phyloP scores from a whole-genome alignment of 2,329 filamentous ascomycete genomes.

The Onygenales sp. region DNA sequence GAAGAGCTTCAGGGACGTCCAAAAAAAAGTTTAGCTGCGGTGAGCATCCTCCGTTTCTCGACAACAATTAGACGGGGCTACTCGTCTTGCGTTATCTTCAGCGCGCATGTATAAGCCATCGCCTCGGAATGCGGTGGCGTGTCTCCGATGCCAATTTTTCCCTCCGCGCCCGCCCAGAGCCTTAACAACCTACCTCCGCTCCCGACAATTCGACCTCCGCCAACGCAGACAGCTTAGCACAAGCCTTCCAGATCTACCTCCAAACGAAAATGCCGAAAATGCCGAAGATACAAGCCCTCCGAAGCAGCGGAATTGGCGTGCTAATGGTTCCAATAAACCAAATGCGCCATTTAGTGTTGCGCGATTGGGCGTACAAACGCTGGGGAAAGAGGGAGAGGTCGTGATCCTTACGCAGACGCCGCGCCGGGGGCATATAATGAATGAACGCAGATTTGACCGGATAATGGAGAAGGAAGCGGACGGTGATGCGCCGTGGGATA shows the following conservation, averaged over 20 bases:
- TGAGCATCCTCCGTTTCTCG: not conserved
- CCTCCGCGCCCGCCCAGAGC: not conserved
- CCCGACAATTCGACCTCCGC: not conserved
- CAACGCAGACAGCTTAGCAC: not conserved
- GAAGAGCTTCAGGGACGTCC: not conserved
- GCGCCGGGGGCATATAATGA: not conserved
- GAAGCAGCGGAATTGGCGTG: too few relatives aligned
- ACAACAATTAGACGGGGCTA: not conserved
- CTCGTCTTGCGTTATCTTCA: not conserved
- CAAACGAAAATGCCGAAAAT: not conserved
- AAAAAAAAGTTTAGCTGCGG: slow-evolving; percentile 1
- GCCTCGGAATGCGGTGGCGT: slow-evolving; percentile 14
- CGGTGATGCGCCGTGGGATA: slow-evolving; percentile 3
- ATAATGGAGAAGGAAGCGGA: slow-evolving; percentile 1
- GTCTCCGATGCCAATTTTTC: slow-evolving; percentile 14
- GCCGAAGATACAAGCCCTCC: not conserved
- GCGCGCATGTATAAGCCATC: slow-evolving; percentile 20
- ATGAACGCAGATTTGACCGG: not conserved
- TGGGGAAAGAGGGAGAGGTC: slow-evolving; percentile 1
- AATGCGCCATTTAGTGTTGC: not conserved
- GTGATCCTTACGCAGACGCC: slow-evolving; percentile 1
- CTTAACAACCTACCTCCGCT: not conserved
- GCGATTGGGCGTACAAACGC: not conserved
- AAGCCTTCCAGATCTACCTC: not conserved
- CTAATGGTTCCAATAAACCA: too few relatives aligned